Conservation (phyloP, 768 basidiomycete species). For the Phaeotremella skinneri region DNA sequence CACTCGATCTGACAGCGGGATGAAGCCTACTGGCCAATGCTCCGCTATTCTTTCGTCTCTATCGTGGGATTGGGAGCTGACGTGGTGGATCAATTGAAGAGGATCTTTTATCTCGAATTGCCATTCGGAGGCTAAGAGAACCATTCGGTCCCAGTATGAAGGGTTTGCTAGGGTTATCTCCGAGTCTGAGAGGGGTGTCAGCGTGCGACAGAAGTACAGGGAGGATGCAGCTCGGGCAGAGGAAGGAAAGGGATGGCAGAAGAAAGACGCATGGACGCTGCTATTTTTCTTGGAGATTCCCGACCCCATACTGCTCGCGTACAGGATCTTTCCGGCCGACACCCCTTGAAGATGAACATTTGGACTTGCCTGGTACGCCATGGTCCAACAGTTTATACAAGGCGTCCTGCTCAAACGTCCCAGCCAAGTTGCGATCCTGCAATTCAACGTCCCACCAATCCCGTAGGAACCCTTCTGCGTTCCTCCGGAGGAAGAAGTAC, state of each 20-base stretch:
- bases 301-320: too few species aligned
- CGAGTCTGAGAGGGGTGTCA: not conserved
- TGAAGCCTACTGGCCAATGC: not conserved
- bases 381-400: slow-evolving; percentile 1
- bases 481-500: not conserved
- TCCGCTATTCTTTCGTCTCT: not conserved
- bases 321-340: too few species aligned
- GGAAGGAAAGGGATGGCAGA: not conserved
- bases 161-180: not conserved
- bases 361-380: not conserved
- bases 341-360: not conserved
- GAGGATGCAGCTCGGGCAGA: not conserved
- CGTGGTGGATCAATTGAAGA: not conserved
- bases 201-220: not conserved
- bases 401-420: not conserved
- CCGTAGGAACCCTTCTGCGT: not conserved
- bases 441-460: not conserved
- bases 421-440: not conserved
- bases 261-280: too few species aligned
- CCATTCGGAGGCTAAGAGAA: not conserved
- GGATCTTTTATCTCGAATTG: slow-evolving; percentile 1
- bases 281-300: too few species aligned
- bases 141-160: slow-evolving; percentile 1
- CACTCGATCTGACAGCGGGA: not conserved
- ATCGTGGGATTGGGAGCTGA: not conserved